Conservation (phyloP, 345 rosid species). For the Arabidopsis thaliana region TAIR10.1 NC_003071.7:9068501-9069000, state of each 20-base stretch:
- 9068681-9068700: background rate
- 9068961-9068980: conserved; percentile 56
- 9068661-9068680: conserved; percentile 15
- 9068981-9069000: conserved; percentile 44
- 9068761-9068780: conserved; percentile 12
- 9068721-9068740: conserved; percentile 24
- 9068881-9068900: background rate
- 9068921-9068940: background rate
- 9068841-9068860: background rate
- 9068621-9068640: background rate
- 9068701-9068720: background rate
- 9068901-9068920: conserved; percentile 1
- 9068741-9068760: background rate
- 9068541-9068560: conserved; percentile 41
- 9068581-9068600: conserved; percentile 14
- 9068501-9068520: background rate
- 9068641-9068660: conserved; percentile 33
- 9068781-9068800: background rate
- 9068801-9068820: conserved; percentile 11
- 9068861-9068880: background rate
- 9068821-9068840: background rate
- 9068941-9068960: conserved; percentile 82
- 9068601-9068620: conserved; percentile 24
- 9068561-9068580: background rate
- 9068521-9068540: conserved; percentile 51